Evolutionary conservation across 495 filamentous ascomycete species (phyloP).

Genomic region (Stereocaulon alpinum): DNA sequence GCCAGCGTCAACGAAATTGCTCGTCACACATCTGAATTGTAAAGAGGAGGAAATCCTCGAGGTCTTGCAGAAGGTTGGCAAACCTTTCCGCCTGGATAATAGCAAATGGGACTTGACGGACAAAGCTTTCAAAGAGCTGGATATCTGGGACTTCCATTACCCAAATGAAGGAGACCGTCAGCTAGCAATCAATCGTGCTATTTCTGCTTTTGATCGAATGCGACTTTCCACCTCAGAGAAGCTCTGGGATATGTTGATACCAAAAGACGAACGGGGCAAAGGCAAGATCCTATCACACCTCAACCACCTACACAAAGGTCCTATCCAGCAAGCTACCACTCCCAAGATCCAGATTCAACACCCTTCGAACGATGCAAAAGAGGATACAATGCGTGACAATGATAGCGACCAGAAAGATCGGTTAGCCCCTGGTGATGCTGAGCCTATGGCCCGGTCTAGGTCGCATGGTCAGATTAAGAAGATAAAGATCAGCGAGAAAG

Average conservation of each 20-base stretch:
- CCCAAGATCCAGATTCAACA: constrained; percentile 47
- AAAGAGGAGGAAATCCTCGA: constrained; percentile 47
- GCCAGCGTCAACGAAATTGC: constrained; percentile 46
- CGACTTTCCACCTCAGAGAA: constrained; percentile 61
- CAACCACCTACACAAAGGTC: constrained; percentile 50
- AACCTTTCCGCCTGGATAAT: constrained; percentile 48
- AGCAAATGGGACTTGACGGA: constrained; percentile 61
- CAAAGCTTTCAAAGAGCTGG: constrained; percentile 68
- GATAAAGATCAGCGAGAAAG: constrained; percentile 52
- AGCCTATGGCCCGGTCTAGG: constrained; percentile 43
- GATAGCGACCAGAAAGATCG: constrained; percentile 44
- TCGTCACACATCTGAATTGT: constrained; percentile 46
- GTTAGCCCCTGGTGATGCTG: constrained; percentile 34
- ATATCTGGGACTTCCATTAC: constrained; percentile 71
- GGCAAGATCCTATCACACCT: constrained; percentile 72
- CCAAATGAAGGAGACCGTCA: constrained; percentile 55
- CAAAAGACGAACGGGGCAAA: constrained; percentile 64
- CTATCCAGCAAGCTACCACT: constrained; percentile 40
- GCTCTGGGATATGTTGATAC: constrained; percentile 71
- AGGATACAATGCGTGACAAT: constrained; percentile 33
- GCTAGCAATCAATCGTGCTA: constrained; percentile 73
- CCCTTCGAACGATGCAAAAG: constrained; percentile 41
- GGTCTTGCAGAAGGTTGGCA: constrained; percentile 43
- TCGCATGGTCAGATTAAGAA: constrained; percentile 44
- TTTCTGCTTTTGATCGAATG: constrained; percentile 68